Evolutionary conservation across 371 early-diverging fungal genomes (phyloP).

Genomic region (Aphelidium insulamus): DNA sequence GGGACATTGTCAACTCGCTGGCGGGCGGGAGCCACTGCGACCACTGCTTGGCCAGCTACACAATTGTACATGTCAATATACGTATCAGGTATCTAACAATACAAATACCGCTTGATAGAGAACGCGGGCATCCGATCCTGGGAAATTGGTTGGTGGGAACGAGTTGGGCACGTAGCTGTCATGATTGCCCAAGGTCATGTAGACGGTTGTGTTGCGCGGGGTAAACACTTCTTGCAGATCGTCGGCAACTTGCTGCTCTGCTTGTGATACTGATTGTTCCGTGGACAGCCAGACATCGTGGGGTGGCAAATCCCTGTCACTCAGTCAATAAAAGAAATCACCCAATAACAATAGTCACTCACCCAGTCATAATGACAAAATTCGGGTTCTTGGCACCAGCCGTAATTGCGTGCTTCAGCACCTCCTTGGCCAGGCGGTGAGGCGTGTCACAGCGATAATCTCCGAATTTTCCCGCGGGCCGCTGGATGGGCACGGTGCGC

Average conservation of each 20-base stretch:
- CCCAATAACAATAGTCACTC: too few relatives aligned
- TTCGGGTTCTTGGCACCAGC: too few relatives aligned
- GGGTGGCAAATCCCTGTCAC: not conserved
- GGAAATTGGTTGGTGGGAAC: constrained; percentile 3
- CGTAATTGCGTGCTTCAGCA: constrained; percentile 4
- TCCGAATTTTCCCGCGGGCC: constrained; percentile 6
- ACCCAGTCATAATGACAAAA: not conserved
- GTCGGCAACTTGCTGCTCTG: not conserved
- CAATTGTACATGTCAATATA: constrained; percentile 1
- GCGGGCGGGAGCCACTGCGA: constrained; percentile 3
- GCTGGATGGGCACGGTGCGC: too few relatives aligned
- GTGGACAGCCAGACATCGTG: constrained; percentile 5
- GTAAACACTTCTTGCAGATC: constrained; percentile 2
- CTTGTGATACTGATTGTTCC: constrained; percentile 2
- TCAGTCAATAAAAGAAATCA: too few relatives aligned
- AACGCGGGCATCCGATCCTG: too few relatives aligned
- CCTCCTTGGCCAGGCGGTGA: not conserved
- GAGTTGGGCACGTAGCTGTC: constrained; percentile 5
- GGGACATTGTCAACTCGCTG: not conserved
- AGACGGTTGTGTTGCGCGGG: constrained; percentile 1
- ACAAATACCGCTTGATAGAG: too few relatives aligned
- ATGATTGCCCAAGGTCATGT: constrained; percentile 7
- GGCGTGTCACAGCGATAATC: constrained; percentile 4
- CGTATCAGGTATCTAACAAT: too few relatives aligned
- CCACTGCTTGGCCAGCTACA: constrained; percentile 5